Conservation (phyloP, 441 rosid species). For the Populus hybrid region DNA sequence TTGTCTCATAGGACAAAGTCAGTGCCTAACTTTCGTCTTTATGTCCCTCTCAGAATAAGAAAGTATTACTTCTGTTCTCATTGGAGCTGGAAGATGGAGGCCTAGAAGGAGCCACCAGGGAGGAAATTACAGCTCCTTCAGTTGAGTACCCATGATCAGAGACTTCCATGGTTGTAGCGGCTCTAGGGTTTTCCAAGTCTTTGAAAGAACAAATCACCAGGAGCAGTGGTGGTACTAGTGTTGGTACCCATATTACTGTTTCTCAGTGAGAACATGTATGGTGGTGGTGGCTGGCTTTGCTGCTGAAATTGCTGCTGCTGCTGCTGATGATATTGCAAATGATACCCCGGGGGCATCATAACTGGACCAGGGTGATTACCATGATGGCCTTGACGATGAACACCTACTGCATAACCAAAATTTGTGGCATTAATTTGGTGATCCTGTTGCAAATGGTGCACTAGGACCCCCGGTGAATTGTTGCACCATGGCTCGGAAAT, state of each 20-base stretch:
- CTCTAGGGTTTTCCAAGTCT: constrained; percentile 21
- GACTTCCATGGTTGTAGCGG: constrained; percentile 11
- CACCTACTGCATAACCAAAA: constrained; percentile 24
- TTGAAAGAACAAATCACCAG: constrained; percentile 21
- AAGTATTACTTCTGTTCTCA: constrained; percentile 30
- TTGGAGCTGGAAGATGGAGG: constrained; percentile 16
- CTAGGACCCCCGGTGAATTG: constrained; percentile 88
- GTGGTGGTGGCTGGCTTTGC: constrained; percentile 18
- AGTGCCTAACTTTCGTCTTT: constrained; percentile 46
- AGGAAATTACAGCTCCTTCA: neutral
- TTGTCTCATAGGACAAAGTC: constrained; percentile 35
- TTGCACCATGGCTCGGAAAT: constrained; percentile 90
- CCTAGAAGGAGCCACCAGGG: constrained; percentile 11
- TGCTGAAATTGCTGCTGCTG: constrained; percentile 14
- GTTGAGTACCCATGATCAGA: constrained; percentile 11
- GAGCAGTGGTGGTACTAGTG: neutral
- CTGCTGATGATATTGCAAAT: constrained; percentile 31
- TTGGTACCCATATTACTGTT: neutral
- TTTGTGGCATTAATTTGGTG: constrained; percentile 16
- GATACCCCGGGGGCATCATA: constrained; percentile 20
- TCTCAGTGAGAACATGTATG: constrained; percentile 36
- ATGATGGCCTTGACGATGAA: constrained; percentile 22
- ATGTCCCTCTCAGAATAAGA: constrained; percentile 38
- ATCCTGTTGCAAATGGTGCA: constrained; percentile 32
- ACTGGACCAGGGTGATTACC: constrained; percentile 25